A percentile compares a stretch with the other conserved stretches of the same genome.
These are phyloP conservation scores for Diphasiastrum complanatum DNA, from an alignment of 83 land plant species.

Conservation along the genomic window DNA sequence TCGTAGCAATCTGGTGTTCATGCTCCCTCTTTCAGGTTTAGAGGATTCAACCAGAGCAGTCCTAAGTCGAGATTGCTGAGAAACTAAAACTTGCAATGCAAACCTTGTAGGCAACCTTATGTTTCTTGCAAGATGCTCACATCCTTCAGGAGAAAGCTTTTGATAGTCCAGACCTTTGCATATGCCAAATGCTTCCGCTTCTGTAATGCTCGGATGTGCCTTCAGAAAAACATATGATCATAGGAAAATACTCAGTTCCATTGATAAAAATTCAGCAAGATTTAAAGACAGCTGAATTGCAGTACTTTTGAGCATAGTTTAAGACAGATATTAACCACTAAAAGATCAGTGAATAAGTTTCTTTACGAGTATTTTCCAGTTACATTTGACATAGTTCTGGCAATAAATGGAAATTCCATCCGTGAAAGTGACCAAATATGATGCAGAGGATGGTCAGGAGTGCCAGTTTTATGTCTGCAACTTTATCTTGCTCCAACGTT, in stretches of 20 bases:
- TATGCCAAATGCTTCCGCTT: constrained; percentile 39
- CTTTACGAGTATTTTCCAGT: too few relatives aligned
- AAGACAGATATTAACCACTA: too few relatives aligned
- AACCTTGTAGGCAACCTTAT: constrained; percentile 41
- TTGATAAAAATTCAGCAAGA: not conserved
- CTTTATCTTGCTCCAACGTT: too few relatives aligned
- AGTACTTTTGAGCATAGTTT: too few relatives aligned
- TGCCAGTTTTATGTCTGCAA: not conserved
- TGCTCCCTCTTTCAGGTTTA: too few relatives aligned
- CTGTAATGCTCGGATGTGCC: constrained; percentile 51
- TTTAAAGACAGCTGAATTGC: too few relatives aligned
- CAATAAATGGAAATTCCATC: too few relatives aligned
- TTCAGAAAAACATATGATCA: constrained; percentile 10
- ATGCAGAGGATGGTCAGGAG: not conserved
- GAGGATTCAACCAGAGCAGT: too few relatives aligned
- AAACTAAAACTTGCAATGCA: constrained; percentile 34
- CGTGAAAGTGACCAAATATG: too few relatives aligned
- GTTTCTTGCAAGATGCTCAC: constrained; percentile 44
- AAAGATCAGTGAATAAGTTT: too few relatives aligned
- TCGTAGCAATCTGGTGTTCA: too few relatives aligned
- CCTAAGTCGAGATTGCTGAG: constrained; percentile 42
- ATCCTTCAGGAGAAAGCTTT: constrained; percentile 47
- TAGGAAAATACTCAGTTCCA: not conserved
- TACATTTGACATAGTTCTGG: too few relatives aligned
- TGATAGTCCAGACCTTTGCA: constrained; percentile 38